Evolutionary conservation across 148 eudicot genomes (phyloP).

Genomic region (Amaranthus hypochondriacus): DNA sequence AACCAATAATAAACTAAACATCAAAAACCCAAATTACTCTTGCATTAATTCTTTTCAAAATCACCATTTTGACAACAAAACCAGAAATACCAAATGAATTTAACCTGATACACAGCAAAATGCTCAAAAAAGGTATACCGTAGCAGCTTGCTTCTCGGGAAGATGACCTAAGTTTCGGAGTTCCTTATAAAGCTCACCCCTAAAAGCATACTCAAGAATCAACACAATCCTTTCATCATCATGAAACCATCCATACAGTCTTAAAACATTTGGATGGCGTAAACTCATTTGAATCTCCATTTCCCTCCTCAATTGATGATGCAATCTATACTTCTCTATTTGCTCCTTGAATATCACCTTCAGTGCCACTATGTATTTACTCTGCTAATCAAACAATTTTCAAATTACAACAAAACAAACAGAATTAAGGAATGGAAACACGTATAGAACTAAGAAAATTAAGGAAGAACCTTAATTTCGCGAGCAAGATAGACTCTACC

Average conservation of each 20-base stretch:
- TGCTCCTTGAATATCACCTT: conserved; percentile 94
- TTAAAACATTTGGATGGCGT: conserved; percentile 69
- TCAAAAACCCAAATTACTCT: no score
- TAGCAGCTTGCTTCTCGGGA: conserved; percentile 72
- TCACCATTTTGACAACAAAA: background rate
- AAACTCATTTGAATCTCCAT: conserved; percentile 80
- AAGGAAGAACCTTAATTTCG: conserved; percentile 45
- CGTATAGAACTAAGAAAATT: background rate
- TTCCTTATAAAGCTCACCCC: conserved; percentile 70
- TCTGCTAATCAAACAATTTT: conserved; percentile 31
- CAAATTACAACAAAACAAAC: background rate
- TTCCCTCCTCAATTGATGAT: conserved; percentile 79
- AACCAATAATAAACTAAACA: no score
- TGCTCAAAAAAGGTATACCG: conserved; percentile 29
- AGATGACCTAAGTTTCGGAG: conserved; percentile 48
- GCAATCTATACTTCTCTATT: conserved; percentile 60
- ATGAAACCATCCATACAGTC: conserved; percentile 84
- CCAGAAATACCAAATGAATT: background rate
- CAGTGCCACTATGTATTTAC: conserved; percentile 76
- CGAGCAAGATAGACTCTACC: conserved; percentile 92
- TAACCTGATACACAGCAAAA: background rate
- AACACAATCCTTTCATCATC: conserved; percentile 60
- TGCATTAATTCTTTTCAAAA: background rate
- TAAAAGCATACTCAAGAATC: conserved; percentile 76
- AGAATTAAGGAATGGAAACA: background rate